Evolutionary conservation across 306 rosid species (phyloP).

Genomic region (Ochetophila trinervis): DNA sequence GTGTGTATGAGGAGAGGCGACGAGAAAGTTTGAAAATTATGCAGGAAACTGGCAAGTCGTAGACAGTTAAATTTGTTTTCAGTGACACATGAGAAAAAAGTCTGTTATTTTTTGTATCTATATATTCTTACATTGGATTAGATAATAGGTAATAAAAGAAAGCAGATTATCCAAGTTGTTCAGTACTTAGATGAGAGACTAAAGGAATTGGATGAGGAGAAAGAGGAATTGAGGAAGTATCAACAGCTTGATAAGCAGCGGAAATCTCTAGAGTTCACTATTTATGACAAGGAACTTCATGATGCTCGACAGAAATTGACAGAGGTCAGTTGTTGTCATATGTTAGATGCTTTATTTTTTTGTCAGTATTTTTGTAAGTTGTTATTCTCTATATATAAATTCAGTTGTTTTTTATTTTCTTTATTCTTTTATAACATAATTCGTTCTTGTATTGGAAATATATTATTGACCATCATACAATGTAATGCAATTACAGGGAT

Average conservation of each 20-base stretch:
- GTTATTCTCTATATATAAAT: too few species aligned
- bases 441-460: too few species aligned
- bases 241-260: constrained; percentile 94
- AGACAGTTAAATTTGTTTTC: constrained; percentile 1
- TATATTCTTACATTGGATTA: constrained; percentile 14
- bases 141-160: constrained; percentile 74
- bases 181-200: constrained; percentile 95
- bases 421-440: too few species aligned
- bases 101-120: constrained; percentile 1
- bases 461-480: background rate
- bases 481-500: background rate
- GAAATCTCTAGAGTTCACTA: constrained; percentile 83
- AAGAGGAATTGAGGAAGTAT: constrained; percentile 89
- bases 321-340: constrained; percentile 56
- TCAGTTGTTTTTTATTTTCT: too few species aligned
- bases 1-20: constrained; percentile 97
- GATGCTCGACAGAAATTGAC: constrained; percentile 86
- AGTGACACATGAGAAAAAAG: background rate
- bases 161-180: constrained; percentile 95
- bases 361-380: background rate
- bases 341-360: background rate
- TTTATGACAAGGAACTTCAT: constrained; percentile 82
- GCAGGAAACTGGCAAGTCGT: constrained; percentile 85
- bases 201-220: constrained; percentile 93
- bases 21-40: constrained; percentile 95